phyloP scores from a whole-genome alignment of 108 stramenopile species.

The Nitzschia sp. region DNA sequence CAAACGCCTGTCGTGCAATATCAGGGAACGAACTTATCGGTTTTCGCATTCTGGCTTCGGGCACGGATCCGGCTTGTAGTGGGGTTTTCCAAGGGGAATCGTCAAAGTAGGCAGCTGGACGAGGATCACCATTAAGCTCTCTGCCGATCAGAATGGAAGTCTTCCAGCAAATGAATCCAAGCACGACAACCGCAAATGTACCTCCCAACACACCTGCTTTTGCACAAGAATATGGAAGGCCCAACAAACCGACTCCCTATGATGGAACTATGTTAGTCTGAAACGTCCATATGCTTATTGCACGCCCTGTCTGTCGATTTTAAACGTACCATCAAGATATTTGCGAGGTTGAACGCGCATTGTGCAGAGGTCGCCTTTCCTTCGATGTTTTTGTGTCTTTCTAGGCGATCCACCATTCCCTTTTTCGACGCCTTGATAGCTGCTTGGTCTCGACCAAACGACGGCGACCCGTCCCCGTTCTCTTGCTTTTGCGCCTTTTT shows the following conservation, averaged over 20 bases:
- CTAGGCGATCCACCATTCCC: constrained; percentile 12
- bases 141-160: constrained; percentile 78
- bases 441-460: constrained; percentile 21
- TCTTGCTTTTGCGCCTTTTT: constrained; percentile 34
- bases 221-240: constrained; percentile 67
- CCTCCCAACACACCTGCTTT: constrained; percentile 72
- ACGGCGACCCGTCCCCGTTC: constrained; percentile 32
- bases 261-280: not conserved
- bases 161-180: constrained; percentile 56
- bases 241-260: constrained; percentile 70
- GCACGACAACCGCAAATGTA: constrained; percentile 40
- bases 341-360: constrained; percentile 75
- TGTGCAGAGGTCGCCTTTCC: constrained; percentile 62
- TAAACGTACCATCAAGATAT: constrained; percentile 62
- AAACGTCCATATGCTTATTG: too few species aligned
- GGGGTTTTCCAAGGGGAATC: constrained; percentile 54
- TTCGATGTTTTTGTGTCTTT: constrained; percentile 19
- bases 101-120: constrained; percentile 60
- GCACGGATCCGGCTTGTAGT: constrained; percentile 37
- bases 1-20: constrained; percentile 79
- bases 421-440: constrained; percentile 21
- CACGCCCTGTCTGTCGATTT: not conserved
- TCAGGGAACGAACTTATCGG: constrained; percentile 71
- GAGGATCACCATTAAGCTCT: constrained; percentile 78
- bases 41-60: constrained; percentile 57